Percentiles rank a stretch among this genome's conserved stretches.
phyloP scores from a whole-genome alignment of 805 yeast genomes.

The Barnettozyma pratensis region DNA sequence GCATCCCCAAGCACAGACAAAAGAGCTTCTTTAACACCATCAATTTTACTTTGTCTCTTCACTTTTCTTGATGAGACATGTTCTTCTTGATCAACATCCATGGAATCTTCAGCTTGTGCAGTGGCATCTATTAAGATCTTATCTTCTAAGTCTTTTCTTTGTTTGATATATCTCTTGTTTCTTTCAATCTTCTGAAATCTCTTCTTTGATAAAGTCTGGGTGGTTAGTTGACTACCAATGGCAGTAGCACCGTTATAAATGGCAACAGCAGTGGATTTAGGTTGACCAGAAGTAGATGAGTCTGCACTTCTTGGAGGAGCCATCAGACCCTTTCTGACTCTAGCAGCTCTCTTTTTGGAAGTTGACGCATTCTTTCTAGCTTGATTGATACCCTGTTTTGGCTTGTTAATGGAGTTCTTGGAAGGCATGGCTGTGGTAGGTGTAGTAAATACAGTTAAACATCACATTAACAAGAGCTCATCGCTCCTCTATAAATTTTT shows the following conservation, averaged over 20 bases:
- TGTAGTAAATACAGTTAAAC: too few relatives aligned
- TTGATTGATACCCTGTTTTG: conserved; percentile 52
- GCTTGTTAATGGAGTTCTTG: conserved; percentile 76
- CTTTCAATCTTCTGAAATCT: conserved; percentile 75
- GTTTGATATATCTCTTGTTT: conserved; percentile 65
- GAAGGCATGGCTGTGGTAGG: conserved; percentile 55
- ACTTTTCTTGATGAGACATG: conserved; percentile 9
- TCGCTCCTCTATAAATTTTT: conserved; percentile 2
- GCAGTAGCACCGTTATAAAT: conserved; percentile 30
- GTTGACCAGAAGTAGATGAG: conserved; percentile 34
- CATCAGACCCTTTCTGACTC: conserved; percentile 37
- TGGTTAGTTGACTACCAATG: conserved; percentile 35
- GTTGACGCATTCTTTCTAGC: conserved; percentile 45
- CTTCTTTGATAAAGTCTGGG: conserved; percentile 66
- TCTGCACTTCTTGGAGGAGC: conserved; percentile 45
- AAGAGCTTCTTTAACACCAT: conserved; percentile 55
- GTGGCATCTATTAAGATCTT: conserved; percentile 44
- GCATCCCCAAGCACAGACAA: conserved; percentile 69
- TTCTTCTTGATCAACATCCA: conserved; percentile 44
- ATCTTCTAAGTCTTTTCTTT: conserved; percentile 38
- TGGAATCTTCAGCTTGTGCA: conserved; percentile 41
- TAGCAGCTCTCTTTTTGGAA: conserved; percentile 50
- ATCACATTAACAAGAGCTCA: neutral
- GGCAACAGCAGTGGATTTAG: conserved; percentile 38
- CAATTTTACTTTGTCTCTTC: conserved; percentile 29